Evolutionary conservation across 768 basidiomycete genomes (phyloP).

Genomic region (Boletus fagicola): DNA sequence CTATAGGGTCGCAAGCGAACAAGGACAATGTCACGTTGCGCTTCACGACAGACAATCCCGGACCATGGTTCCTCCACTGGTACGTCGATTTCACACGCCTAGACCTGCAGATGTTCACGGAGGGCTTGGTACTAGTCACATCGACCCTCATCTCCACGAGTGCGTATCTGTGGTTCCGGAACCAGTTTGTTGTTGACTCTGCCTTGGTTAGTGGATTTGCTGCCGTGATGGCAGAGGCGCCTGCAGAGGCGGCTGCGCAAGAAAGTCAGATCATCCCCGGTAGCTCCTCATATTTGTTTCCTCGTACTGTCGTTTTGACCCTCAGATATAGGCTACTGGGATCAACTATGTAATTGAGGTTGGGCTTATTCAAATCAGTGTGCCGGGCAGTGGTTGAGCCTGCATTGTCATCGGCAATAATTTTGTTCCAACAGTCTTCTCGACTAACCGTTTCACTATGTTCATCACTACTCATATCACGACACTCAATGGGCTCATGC

Average conservation of each 20-base stretch:
- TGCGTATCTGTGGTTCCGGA: conserved; percentile 5
- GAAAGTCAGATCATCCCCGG: conserved; percentile 11
- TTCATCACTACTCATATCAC: too few species aligned
- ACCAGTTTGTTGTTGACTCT: background rate
- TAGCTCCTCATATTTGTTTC: background rate
- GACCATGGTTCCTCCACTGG: conserved; percentile 24
- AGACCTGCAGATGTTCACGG: background rate
- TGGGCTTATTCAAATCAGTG: background rate
- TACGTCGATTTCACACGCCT: background rate
- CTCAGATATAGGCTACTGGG: conserved; percentile 4
- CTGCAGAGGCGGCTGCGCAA: background rate
- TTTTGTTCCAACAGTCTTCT: too few species aligned
- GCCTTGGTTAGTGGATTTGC: conserved; percentile 20
- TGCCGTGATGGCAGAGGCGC: conserved; percentile 18
- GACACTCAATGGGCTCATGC: too few species aligned
- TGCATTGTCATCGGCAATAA: too few species aligned
- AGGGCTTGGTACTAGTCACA: conserved; percentile 16
- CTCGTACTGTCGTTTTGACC: background rate
- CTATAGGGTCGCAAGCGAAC: conserved; percentile 25
- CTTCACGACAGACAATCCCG: conserved; percentile 62
- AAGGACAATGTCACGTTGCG: conserved; percentile 48
- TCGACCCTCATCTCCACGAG: conserved; percentile 20
- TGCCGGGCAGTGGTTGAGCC: too few species aligned
- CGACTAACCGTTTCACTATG: too few species aligned
- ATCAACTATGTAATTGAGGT: conserved; percentile 1